Evolutionary conservation across 371 early-diverging fungal species (phyloP), one percentile per base, ranked within the genome.

Genomic region (Saksenaea vasiformis): DNA sequence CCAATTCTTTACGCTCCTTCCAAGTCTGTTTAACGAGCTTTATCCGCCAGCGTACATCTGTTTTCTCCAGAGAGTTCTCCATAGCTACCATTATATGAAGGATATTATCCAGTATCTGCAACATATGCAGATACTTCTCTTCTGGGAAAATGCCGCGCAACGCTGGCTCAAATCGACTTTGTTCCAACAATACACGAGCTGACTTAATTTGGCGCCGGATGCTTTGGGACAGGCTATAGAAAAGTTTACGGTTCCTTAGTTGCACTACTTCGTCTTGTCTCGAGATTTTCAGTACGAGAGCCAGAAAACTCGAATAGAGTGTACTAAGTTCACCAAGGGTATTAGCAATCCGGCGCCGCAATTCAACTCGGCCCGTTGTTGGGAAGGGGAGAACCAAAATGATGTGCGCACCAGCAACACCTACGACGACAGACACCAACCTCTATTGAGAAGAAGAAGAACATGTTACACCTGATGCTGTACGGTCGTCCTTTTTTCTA

Each of bases 81-180:
- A 81, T 81, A 26, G 74, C 70, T 5, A 81, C 47, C 73, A 78
- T 64, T 22, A 81, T 58, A 44, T 74, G 69, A 9, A 78, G 61
- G n/a, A 78, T 74, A 54, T 76, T 81, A 19, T 81, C 78, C 11
- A 81, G 24, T 0, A 73, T 63, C 35, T 81, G 81, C 1, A 81
- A 60, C 9, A 81, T 69, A 1, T 71, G 71, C 3, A 74, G 39
- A 38, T 81, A 81, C 26, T 74, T 72, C 11, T 69, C 41, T 60
- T 76, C 77, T 14, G 71, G 81, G n/a, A 81, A 81, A 1, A 70
- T 56, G n/a, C 81, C 81, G 19, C 81, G 78, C 22, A 78, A 43
- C 1, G 81, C 71, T n/a, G 81, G 81, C 35, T 81, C 81, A 54
- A 78, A 81, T 9, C 78, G 71, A 41, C 78, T 78, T 61, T 81